Evolutionary conservation across 78 protist genomes (phyloP).

Genomic region (Pelomyxa schiedti): DNA sequence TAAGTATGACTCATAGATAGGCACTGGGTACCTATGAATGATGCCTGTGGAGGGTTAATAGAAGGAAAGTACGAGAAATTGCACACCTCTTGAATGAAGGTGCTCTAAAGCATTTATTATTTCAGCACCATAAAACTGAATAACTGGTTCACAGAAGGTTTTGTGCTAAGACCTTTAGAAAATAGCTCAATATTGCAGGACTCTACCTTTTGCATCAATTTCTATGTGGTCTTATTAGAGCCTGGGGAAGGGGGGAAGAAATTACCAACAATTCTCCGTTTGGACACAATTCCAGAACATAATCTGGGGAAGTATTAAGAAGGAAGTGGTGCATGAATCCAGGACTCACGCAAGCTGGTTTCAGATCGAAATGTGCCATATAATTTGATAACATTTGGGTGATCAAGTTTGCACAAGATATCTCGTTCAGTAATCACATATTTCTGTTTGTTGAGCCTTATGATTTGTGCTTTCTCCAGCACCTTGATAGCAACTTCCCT

Average conservation of each 20-base stretch:
- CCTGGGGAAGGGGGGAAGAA: no score
- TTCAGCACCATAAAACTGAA: slow-evolving; percentile 59
- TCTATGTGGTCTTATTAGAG: no score
- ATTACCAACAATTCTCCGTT: slow-evolving; percentile 71
- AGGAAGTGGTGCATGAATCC: not conserved
- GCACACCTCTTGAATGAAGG: slow-evolving; percentile 38
- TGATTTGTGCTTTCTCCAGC: slow-evolving; percentile 35
- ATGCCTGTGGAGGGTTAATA: not conserved
- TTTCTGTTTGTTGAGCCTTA: slow-evolving; percentile 42
- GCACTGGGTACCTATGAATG: slow-evolving; percentile 49
- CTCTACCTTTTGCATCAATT: no score
- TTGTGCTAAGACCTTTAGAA: no score
- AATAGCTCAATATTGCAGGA: no score
- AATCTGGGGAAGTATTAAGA: slow-evolving; percentile 8
- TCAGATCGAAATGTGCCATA: slow-evolving; percentile 60
- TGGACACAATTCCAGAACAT: slow-evolving; percentile 54
- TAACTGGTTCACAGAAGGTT: slow-evolving; percentile 17
- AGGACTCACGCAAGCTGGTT: slow-evolving; percentile 18
- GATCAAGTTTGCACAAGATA: slow-evolving; percentile 51
- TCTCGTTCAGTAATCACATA: slow-evolving; percentile 55
- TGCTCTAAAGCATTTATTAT: slow-evolving; percentile 48
- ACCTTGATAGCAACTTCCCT: slow-evolving; percentile 55
- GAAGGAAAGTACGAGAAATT: no score
- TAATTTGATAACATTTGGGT: slow-evolving; percentile 66
- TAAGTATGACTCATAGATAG: no score